Evolutionary conservation across 2,329 filamentous ascomycete genomes (phyloP).

Genomic region (Alternaria ventricosa): DNA sequence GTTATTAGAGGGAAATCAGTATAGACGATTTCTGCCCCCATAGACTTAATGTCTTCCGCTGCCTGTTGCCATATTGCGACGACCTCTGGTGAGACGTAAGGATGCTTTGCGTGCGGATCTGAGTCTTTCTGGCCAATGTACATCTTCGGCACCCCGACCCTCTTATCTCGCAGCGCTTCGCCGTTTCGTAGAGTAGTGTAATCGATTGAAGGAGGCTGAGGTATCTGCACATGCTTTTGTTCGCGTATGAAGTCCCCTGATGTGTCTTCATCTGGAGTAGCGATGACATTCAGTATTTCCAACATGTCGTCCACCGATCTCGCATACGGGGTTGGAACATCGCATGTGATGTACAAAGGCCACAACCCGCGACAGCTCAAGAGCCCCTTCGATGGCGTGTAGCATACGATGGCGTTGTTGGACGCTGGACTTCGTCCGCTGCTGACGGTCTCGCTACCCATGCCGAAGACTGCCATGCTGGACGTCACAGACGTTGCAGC

Average conservation of each 20-base stretch:
- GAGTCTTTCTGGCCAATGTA: conserved; percentile 54
- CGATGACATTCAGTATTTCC: conserved; percentile 57
- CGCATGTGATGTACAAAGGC: conserved; percentile 64
- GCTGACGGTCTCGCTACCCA: conserved; percentile 63
- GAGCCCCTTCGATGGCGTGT: conserved; percentile 62
- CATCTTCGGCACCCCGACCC: conserved; percentile 59
- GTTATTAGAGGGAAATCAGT: conserved; percentile 57
- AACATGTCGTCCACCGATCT: conserved; percentile 60
- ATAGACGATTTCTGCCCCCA: conserved; percentile 54
- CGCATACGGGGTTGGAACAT: conserved; percentile 62
- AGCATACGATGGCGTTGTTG: conserved; percentile 63
- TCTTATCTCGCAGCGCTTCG: conserved; percentile 51
- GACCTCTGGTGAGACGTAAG: conserved; percentile 48
- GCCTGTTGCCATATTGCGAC: conserved; percentile 47
- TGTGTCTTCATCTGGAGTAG: conserved; percentile 50
- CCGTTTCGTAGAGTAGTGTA: conserved; percentile 45
- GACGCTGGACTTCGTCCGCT: conserved; percentile 64
- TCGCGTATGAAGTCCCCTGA: conserved; percentile 63
- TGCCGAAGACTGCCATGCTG: conserved; percentile 60
- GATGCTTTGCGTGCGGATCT: conserved; percentile 41
- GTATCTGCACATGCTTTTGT: conserved; percentile 56
- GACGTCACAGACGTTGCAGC: conserved; percentile 59
- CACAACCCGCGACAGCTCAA: conserved; percentile 61
- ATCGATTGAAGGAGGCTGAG: conserved; percentile 42
- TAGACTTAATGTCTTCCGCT: conserved; percentile 44